Evolutionary conservation across 2,329 filamentous ascomycete genomes (phyloP).

Genomic region (Lizonia empirigonia): DNA sequence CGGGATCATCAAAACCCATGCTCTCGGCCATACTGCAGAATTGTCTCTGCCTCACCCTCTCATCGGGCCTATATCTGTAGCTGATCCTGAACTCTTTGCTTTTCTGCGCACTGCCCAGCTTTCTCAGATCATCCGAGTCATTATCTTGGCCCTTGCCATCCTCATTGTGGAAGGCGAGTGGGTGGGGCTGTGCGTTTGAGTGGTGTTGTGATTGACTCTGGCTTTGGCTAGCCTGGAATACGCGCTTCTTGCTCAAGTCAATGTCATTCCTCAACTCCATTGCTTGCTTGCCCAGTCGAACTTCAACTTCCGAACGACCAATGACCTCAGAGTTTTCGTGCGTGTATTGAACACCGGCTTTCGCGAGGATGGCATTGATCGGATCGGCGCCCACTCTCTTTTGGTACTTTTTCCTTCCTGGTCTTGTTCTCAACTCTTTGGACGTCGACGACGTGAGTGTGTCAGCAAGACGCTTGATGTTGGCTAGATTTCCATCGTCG

Average conservation of each 20-base stretch:
- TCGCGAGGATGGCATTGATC: conserved; percentile 84
- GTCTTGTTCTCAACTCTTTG: conserved; percentile 26
- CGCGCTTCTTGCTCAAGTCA: conserved; percentile 58
- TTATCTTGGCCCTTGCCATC: conserved; percentile 20
- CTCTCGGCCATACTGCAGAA: conserved; percentile 88
- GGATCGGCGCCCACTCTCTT: conserved; percentile 61
- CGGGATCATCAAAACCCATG: conserved; percentile 76
- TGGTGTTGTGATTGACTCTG: conserved; percentile 29
- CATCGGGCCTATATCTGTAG: conserved; percentile 73
- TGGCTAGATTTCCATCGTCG: conserved; percentile 53
- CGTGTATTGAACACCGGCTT: conserved; percentile 90
- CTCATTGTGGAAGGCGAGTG: conserved; percentile 2
- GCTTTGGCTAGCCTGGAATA: conserved; percentile 61
- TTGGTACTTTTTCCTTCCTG: conserved; percentile 43
- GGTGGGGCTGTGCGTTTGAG: conserved; percentile 9
- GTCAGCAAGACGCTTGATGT: conserved; percentile 61
- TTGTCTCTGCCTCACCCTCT: conserved; percentile 75
- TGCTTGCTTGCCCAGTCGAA: conserved; percentile 77
- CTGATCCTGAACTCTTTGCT: conserved; percentile 51
- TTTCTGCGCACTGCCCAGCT: conserved; percentile 17
- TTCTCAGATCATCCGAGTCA: conserved; percentile 14
- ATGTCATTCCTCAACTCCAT: conserved; percentile 63
- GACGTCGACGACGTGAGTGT: conserved; percentile 32
- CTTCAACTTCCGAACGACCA: conserved; percentile 90
- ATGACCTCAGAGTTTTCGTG: conserved; percentile 97